Evolutionary conservation across 2,329 filamentous ascomycete genomes (phyloP), one percentile per base, ranked within the genome.

Genomic region (Fusarium oxysporum): DNA sequence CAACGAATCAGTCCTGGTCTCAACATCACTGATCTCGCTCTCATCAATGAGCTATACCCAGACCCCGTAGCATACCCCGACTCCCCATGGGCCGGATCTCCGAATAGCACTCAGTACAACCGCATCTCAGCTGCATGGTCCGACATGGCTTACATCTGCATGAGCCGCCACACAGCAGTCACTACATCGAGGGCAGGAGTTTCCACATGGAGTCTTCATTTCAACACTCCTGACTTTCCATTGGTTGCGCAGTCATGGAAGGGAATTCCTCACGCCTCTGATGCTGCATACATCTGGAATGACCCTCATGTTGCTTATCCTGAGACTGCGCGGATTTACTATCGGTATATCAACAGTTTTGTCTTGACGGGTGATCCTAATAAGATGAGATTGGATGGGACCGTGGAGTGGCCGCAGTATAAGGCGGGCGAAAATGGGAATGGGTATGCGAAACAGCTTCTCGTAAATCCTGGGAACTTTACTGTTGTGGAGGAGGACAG

Each of bases 41-140:
- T 64, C 21, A 47, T 65, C n/a, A 65, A 65, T 4, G 48, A 64
- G 5, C 35, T 64, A 1, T 65, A 65, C 6, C 62, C 62, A 17
- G 62, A 65, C 3, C 62, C 62, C 0, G 23, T 32, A 13, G 14
- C 62, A 17, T 38, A 65, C 8, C 59, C 59, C 0, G 62, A 65
- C 9, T 65, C 62, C 10, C 59, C 59, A 6, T 65, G 62, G 62
- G 59, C 47, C 12, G 44, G 38, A 32, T 65, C 62, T 2, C 62
- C 62, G 0, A 65, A 65, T 5, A 65, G 62, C 38, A 65, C 59
- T 0, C 62, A 65, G 30, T 65, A 65, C 32, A 65, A 65, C 10
- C 62, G 62, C 5, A 65, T 65, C 16, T 65, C 62, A 21, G 62
- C 62, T 6, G 51, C 62, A 11, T 65, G 62, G 62, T 65, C 62